Evolutionary conservation across 441 rosid genomes (phyloP), one percentile per base, ranked within the genome.

Genomic region (Lepidium campestre): DNA sequence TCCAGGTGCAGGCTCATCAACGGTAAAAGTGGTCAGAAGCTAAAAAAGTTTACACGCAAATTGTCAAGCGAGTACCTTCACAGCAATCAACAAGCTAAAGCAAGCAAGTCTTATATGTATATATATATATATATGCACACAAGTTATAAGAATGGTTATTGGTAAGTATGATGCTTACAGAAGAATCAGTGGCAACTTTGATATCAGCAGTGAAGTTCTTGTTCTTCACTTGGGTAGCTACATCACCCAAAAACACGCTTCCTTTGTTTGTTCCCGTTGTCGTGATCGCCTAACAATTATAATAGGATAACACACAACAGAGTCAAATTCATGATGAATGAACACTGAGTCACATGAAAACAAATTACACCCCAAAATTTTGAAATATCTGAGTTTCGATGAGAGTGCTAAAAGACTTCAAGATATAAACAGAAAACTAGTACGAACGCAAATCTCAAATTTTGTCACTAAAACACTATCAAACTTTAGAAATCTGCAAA

Each of bases 1-100:
- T 37, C 97, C 99, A 41, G 94, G 98, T 27, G 98, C 83, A 72
- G 86, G 85, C 72, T 94, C 98, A 57, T 94, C 90, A 17, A 82
- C 13, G 5, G 98, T 91, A 55, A 94, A 52, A 76, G 98, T 91
- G 15, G 99, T 83, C 17, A 86, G 65, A 65, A 94, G 78, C 99
- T 94, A 57, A 27, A 63, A 66, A 12, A 4, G 20, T 47, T 20
- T 0, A 35, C 32, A 70, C 41, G 18, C 3, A 56, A 17, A 18
- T 5, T 1, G 27, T 34, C 25, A 68, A 22, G 32, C n/a, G 29
- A 57, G 11, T 7, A 23, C n/a, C 27, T 2, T 4, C 53, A 45
- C 39, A 42, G 41, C 13, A 45, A 25, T 31, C 11, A 49, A 50
- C 2, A 45, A 7, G 57, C 17, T 39, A 63, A 25, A 55, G 14